Percentiles rank a stretch among this genome's conserved stretches.
phyloP scores from a whole-genome alignment of 2,329 filamentous ascomycete genomes.

The Hypoxylon sp. region DNA sequence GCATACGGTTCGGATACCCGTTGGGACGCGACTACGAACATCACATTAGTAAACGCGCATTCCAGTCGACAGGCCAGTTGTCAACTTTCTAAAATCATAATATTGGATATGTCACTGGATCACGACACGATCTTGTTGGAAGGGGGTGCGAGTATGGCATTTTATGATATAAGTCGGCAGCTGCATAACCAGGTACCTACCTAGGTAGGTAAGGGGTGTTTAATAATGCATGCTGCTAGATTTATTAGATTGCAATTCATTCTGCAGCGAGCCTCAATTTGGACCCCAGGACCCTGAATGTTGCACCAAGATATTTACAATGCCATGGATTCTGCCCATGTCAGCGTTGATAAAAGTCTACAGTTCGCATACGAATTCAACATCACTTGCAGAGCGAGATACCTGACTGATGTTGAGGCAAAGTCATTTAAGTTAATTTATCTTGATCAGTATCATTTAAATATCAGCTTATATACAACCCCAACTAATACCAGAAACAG shows the following conservation, averaged over 20 bases:
- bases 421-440: neutral
- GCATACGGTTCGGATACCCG: constrained; percentile 29
- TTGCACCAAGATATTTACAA: constrained; percentile 17
- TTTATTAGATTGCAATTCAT: constrained; percentile 30
- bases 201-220: constrained; percentile 11
- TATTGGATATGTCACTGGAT: constrained; percentile 6
- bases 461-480: neutral
- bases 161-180: constrained; percentile 9
- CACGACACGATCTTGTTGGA: constrained; percentile 9
- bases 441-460: neutral
- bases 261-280: constrained; percentile 30
- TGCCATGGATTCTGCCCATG: neutral
- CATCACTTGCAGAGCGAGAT: neutral
- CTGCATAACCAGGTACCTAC: neutral
- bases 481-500: neutral
- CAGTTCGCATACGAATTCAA: neutral
- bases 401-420: neutral
- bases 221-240: constrained; percentile 38
- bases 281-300: constrained; percentile 34
- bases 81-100: constrained; percentile 13
- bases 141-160: constrained; percentile 11
- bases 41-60: neutral
- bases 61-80: constrained; percentile 11
- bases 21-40: neutral
- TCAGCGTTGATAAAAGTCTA: neutral